Percentiles rank a stretch among this genome's conserved stretches.
These are phyloP conservation scores for Malassezia japonica DNA, from an alignment of 1,284 basidiomycete species.

Conservation along the genomic window DNA sequence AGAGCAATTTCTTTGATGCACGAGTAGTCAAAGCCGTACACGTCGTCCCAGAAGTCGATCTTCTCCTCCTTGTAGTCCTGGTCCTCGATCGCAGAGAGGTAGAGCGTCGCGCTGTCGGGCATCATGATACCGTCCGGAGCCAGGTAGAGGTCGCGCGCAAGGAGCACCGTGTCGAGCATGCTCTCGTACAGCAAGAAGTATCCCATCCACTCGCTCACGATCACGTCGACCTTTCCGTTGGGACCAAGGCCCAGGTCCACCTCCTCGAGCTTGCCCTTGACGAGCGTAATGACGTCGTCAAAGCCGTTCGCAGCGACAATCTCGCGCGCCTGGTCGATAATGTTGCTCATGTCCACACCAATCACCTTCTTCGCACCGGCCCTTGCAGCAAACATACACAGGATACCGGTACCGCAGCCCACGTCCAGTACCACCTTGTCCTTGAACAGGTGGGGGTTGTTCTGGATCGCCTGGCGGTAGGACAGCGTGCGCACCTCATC, in stretches of 20 bases:
- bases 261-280: slow-evolving; percentile 97
- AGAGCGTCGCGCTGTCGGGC: slow-evolving; percentile 88
- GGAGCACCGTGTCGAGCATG: slow-evolving; percentile 96
- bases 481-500: slow-evolving; percentile 89
- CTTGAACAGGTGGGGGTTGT: slow-evolving; percentile 91
- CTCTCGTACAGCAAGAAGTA: slow-evolving; percentile 76
- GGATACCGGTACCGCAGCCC: slow-evolving; percentile 94
- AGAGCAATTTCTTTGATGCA: slow-evolving; percentile 99
- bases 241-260: slow-evolving; percentile 52
- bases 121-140: slow-evolving; percentile 77
- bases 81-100: slow-evolving; percentile 94
- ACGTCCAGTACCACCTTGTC: slow-evolving; percentile 72
- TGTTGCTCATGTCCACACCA: slow-evolving; percentile 96
- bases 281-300: slow-evolving; percentile 75
- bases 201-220: slow-evolving; percentile 99
- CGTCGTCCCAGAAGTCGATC: slow-evolving; percentile 92
- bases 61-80: slow-evolving; percentile 99
- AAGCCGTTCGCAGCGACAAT: slow-evolving; percentile 95
- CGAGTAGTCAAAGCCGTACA: slow-evolving; percentile 98
- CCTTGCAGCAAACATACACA: slow-evolving; percentile 98
- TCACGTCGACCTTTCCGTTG: slow-evolving; percentile 64
- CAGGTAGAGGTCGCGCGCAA: slow-evolving; percentile 93
- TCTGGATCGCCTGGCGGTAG: slow-evolving; percentile 87
- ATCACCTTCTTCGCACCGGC: slow-evolving; percentile 86
- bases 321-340: slow-evolving; percentile 95